Evolutionary conservation across 2,329 filamentous ascomycete species (phyloP).

Genomic region (Phialophora macrospora): DNA sequence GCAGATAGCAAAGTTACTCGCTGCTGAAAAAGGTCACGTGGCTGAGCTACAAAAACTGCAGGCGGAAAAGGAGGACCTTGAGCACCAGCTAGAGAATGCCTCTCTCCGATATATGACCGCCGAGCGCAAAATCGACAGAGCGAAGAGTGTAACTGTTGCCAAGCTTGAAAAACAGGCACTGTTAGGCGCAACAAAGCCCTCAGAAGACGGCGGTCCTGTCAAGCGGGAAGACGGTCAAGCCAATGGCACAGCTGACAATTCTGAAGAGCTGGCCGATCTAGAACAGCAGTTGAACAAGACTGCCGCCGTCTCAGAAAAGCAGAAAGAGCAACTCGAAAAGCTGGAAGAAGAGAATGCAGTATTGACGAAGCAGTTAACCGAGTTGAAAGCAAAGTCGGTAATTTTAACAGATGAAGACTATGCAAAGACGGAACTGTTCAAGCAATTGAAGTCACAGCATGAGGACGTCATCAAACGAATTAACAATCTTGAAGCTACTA

Average conservation of each 20-base stretch:
- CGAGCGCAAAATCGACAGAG: slow-evolving; percentile 89
- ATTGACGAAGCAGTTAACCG: slow-evolving; percentile 77
- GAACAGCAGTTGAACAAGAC: slow-evolving; percentile 79
- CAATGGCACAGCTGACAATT: slow-evolving; percentile 60
- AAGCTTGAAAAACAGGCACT: slow-evolving; percentile 91
- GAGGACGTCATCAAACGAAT: slow-evolving; percentile 91
- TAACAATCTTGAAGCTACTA: slow-evolving; percentile 88
- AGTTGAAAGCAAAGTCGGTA: slow-evolving; percentile 64
- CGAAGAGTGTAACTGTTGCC: slow-evolving; percentile 85
- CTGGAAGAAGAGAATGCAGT: slow-evolving; percentile 76
- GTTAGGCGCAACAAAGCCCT: slow-evolving; percentile 62
- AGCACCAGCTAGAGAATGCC: slow-evolving; percentile 84
- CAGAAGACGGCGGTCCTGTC: slow-evolving; percentile 51
- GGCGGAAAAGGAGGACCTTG: slow-evolving; percentile 80
- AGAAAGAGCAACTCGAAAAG: slow-evolving; percentile 84
- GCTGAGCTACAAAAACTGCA: slow-evolving; percentile 75
- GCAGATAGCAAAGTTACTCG: slow-evolving; percentile 75
- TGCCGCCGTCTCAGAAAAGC: slow-evolving; percentile 74
- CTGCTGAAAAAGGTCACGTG: slow-evolving; percentile 79
- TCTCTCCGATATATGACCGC: slow-evolving; percentile 92
- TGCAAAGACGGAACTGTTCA: slow-evolving; percentile 89
- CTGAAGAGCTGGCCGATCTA: slow-evolving; percentile 67
- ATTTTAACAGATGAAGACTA: slow-evolving; percentile 90
- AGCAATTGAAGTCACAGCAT: slow-evolving; percentile 83
- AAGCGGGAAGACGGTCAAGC: slow-evolving; percentile 59